Percentiles rank a stretch among this genome's conserved stretches.
phyloP scores from a whole-genome alignment of 495 filamentous ascomycete species.

The Penicillium waksmanii region DNA sequence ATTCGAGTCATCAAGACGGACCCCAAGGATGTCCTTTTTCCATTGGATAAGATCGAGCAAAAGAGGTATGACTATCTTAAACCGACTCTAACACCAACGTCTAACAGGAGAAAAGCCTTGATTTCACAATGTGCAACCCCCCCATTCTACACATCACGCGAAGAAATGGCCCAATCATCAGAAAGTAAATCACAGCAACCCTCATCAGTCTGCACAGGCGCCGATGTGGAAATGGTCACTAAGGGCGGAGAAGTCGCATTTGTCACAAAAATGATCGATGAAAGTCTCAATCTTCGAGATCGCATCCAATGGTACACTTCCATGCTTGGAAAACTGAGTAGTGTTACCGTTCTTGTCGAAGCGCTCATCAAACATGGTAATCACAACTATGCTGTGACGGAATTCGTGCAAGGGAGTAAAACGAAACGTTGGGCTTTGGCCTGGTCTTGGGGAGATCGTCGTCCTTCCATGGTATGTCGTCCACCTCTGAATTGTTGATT shows the following conservation, averaged over 20 bases:
- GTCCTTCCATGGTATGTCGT: constrained; percentile 62
- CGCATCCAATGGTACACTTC: constrained; percentile 84
- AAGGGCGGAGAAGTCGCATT: constrained; percentile 84
- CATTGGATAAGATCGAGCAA: constrained; percentile 51
- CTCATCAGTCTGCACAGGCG: constrained; percentile 79
- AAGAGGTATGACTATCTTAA: constrained; percentile 40
- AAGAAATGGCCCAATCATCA: constrained; percentile 69
- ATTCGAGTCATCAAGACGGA: constrained; percentile 65
- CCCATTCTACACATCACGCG: constrained; percentile 80
- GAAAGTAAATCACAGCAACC: constrained; percentile 68
- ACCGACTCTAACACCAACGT: neutral
- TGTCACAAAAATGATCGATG: constrained; percentile 71
- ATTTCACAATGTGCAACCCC: constrained; percentile 97
- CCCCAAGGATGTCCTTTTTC: constrained; percentile 59
- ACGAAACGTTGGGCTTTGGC: constrained; percentile 87
- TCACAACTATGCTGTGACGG: constrained; percentile 80
- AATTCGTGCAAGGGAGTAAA: constrained; percentile 76
- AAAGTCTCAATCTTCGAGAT: constrained; percentile 64
- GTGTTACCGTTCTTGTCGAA: constrained; percentile 65
- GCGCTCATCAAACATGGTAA: constrained; percentile 61
- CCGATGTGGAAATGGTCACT: constrained; percentile 84
- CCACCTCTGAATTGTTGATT: neutral
- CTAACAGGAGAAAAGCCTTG: constrained; percentile 50
- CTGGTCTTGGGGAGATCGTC: constrained; percentile 77
- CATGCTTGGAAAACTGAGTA: constrained; percentile 86